phyloP scores from a whole-genome alignment of 148 eudicot genomes.

The Rhododendron ovatum region DNA sequence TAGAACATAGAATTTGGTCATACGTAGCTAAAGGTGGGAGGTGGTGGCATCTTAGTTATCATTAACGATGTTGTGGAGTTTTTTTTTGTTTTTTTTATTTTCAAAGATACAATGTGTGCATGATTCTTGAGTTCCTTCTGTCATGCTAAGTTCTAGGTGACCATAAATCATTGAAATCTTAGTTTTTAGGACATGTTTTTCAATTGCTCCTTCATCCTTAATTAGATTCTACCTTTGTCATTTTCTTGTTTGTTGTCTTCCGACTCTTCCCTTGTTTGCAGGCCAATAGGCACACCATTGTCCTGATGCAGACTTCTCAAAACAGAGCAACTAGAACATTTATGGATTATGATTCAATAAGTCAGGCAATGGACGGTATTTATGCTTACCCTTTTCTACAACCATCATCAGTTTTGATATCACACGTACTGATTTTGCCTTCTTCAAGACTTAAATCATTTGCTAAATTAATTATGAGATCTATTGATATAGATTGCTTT shows the following conservation, averaged over 20 bases:
- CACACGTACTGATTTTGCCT: neutral
- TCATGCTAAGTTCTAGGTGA: neutral
- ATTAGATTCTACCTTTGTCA: neutral
- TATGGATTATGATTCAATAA: constrained; percentile 86
- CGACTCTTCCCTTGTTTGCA: constrained; percentile 22
- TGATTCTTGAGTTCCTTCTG: neutral
- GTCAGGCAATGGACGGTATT: constrained; percentile 85
- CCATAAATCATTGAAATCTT: neutral
- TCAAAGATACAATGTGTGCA: neutral
- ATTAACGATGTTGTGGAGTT: neutral
- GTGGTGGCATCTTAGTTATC: neutral
- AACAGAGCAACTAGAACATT: constrained; percentile 79
- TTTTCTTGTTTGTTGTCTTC: neutral
- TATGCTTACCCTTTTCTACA: neutral
- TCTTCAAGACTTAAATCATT: neutral
- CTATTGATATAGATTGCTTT: neutral
- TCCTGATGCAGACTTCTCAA: constrained; percentile 84
- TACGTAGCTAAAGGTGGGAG: neutral
- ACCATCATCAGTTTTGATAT: neutral
- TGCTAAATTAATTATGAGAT: neutral
- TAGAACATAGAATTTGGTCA: neutral
- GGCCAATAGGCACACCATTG: constrained; percentile 90
- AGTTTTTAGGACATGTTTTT: neutral
- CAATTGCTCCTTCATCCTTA: neutral
- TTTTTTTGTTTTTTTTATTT: neutral